Percentiles rank a stretch among this genome's conserved stretches.
Conservation (phyloP, 768 basidiomycete genomes). For the Cystobasidium tubakii region DNA sequence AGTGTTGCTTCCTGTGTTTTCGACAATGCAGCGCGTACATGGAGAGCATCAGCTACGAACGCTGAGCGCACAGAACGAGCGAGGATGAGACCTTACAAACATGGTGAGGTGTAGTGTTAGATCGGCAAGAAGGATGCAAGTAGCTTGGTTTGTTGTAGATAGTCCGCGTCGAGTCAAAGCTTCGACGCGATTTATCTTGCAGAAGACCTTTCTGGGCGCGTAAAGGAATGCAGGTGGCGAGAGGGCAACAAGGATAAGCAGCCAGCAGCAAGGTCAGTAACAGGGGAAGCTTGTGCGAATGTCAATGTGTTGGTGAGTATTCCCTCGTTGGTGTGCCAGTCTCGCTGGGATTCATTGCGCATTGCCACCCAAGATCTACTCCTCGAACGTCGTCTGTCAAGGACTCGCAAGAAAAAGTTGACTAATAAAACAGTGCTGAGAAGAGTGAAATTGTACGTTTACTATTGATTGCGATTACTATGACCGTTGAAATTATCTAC, state of each 20-base stretch:
- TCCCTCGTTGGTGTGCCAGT: background rate
- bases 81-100: conserved; percentile 20
- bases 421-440: background rate
- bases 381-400: background rate
- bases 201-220: background rate
- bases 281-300: no score
- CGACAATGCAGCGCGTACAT: background rate
- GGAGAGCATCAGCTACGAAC: background rate
- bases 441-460: no score
- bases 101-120: background rate
- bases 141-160: background rate
- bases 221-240: conserved; percentile 1
- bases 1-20: conserved; percentile 71
- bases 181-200: background rate
- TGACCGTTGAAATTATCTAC: background rate
- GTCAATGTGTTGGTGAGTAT: background rate
- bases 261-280: background rate
- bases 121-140: background rate
- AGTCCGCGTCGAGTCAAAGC: background rate
- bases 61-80: background rate
- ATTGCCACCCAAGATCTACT: background rate
- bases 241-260: background rate
- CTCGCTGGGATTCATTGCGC: background rate
- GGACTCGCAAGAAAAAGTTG: background rate
- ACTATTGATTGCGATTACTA: background rate